These are phyloP conservation scores for Paecilomyces niveus DNA, from an alignment of 2,329 filamentous ascomycete species.

Conservation along the genomic window DNA sequence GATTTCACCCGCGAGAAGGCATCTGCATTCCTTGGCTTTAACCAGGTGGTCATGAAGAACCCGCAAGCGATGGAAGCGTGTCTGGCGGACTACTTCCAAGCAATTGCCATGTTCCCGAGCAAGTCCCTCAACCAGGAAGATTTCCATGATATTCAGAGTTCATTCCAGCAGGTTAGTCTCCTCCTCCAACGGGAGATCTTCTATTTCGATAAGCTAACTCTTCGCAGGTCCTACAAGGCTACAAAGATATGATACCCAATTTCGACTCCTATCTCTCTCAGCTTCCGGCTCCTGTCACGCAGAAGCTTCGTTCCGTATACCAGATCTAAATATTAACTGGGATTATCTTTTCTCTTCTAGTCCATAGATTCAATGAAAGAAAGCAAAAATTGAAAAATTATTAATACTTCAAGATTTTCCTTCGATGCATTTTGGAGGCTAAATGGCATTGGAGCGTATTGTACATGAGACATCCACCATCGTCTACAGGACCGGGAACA, in stretches of 20 bases:
- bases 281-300: slow-evolving; percentile 30
- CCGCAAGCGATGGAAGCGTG: slow-evolving; percentile 87
- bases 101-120: slow-evolving; percentile 65
- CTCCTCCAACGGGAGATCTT: background rate
- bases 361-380: background rate
- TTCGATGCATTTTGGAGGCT: background rate
- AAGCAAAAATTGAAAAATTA: background rate
- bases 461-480: background rate
- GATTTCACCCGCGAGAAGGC: slow-evolving; percentile 90
- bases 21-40: slow-evolving; percentile 86
- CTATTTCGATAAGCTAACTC: slow-evolving; percentile 3
- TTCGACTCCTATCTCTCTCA: slow-evolving; percentile 40
- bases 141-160: slow-evolving; percentile 54
- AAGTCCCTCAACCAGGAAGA: slow-evolving; percentile 59
- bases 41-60: slow-evolving; percentile 74
- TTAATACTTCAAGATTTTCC: background rate
- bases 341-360: background rate
- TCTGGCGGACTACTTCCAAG: slow-evolving; percentile 71
- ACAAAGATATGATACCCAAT: slow-evolving; percentile 41
- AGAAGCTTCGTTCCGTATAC: slow-evolving; percentile 37
- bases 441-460: background rate
- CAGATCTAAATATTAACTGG: slow-evolving; percentile 26
- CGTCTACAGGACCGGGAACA: background rate
- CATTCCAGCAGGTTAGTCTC: slow-evolving; percentile 66
- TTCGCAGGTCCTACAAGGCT: slow-evolving; percentile 37